phyloP scores from a whole-genome alignment of 345 rosid species.

The Syzygium oleosum region DNA sequence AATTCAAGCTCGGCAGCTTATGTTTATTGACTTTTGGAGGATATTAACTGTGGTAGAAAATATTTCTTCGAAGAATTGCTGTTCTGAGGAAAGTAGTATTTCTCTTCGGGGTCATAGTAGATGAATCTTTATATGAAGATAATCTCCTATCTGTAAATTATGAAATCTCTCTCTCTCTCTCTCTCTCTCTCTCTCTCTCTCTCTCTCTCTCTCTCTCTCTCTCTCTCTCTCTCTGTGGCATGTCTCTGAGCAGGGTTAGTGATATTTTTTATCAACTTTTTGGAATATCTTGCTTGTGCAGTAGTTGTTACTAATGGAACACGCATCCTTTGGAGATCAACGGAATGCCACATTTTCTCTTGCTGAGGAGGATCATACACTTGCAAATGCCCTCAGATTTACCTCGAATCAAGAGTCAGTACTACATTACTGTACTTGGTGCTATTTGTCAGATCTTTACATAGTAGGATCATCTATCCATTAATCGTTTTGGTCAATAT shows the following conservation, averaged over 20 bases:
- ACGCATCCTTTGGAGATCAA: slow-evolving; percentile 44
- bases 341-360: slow-evolving; percentile 57
- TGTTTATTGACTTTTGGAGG: background rate
- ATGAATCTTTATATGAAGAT: background rate
- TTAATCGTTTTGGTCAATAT: background rate
- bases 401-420: slow-evolving; percentile 86
- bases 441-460: background rate
- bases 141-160: background rate
- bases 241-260: background rate
- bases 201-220: background rate
- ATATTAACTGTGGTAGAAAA: background rate
- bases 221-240: background rate
- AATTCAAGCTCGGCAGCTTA: background rate
- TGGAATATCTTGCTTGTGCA: background rate
- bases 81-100: background rate
- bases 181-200: background rate
- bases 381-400: slow-evolving; percentile 80
- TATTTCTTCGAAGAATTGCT: background rate
- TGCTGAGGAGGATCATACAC: slow-evolving; percentile 73
- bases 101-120: too few relatives aligned
- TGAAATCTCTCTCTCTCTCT: background rate
- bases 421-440: background rate
- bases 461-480: background rate
- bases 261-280: background rate
- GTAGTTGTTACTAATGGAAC: slow-evolving; percentile 40